Evolutionary conservation across 2,329 filamentous ascomycete genomes (phyloP).

Genomic region (Zelopaecilomyces penicillatus): DNA sequence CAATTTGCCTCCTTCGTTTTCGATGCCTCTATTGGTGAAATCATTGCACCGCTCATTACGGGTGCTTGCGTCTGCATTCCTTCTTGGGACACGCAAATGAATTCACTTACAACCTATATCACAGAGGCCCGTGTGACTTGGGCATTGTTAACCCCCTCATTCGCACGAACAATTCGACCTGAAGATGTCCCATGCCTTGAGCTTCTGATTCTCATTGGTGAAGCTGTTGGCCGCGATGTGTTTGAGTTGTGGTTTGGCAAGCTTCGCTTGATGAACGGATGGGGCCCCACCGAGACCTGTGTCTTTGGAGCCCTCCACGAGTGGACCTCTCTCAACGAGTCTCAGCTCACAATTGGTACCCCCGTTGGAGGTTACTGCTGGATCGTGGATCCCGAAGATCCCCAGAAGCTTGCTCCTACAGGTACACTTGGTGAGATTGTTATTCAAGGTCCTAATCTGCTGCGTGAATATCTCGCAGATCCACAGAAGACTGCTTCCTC

Average conservation of each 20-base stretch:
- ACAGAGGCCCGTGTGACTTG: not conserved
- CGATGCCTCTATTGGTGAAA: slow-evolving; percentile 2
- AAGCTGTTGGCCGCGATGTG: not conserved
- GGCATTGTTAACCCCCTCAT: not conserved
- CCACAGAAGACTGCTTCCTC: not conserved
- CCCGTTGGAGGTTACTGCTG: slow-evolving; percentile 3
- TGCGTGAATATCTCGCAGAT: slow-evolving; percentile 8
- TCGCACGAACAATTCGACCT: not conserved
- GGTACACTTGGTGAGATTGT: no score
- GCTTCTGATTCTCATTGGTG: not conserved
- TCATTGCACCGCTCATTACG: slow-evolving; percentile 2
- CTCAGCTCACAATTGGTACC: not conserved
- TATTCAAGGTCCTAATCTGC: no score
- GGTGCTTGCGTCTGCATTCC: slow-evolving; percentile 10
- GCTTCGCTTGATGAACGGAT: not conserved
- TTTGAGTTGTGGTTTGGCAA: not conserved
- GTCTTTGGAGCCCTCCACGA: not conserved
- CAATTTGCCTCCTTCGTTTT: slow-evolving; percentile 8
- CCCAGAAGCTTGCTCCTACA: not conserved
- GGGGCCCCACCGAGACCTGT: no score
- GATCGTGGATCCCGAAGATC: slow-evolving; percentile 6
- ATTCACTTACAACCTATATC: slow-evolving; percentile 1
- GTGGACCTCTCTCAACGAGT: not conserved
- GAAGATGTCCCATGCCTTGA: slow-evolving; percentile 3
- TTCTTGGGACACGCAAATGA: slow-evolving; percentile 5